phyloP scores from a whole-genome alignment of 352 stramenopile species.

The Phytophthora hybrid region DNA sequence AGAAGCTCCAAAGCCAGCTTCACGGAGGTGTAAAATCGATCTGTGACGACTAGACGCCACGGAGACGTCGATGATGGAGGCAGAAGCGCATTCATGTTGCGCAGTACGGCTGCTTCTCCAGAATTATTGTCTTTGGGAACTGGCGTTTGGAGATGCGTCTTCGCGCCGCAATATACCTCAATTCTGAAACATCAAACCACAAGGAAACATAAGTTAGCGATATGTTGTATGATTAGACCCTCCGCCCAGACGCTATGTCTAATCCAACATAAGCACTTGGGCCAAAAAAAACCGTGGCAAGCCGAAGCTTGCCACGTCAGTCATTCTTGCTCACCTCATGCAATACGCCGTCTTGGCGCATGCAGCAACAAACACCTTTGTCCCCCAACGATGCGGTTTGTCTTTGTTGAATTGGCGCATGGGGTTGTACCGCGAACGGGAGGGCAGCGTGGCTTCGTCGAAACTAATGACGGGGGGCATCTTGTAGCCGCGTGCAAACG shows the following conservation, averaged over 20 bases:
- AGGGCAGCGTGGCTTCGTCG: not conserved
- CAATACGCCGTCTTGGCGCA: not conserved
- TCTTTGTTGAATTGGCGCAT: not conserved
- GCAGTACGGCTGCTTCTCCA: conserved; percentile 1
- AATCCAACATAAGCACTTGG: not conserved
- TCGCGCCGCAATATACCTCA: conserved; percentile 9
- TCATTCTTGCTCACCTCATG: not conserved
- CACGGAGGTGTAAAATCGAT: conserved; percentile 1
- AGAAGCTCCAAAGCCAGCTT: conserved; percentile 9
- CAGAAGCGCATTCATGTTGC: conserved; percentile 11
- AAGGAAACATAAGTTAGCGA: not conserved
- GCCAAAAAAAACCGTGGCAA: not conserved
- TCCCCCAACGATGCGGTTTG: not conserved
- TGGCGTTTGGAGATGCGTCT: not conserved
- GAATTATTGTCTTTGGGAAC: conserved; percentile 13
- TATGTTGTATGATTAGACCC: not conserved
- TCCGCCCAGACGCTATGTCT: not conserved
- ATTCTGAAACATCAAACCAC: not conserved
- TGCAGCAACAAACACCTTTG: not conserved
- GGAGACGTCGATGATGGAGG: not conserved
- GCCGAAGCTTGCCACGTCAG: not conserved
- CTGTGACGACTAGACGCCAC: conserved; percentile 2
- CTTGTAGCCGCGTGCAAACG: conserved; percentile 4
- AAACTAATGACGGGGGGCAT: not conserved
- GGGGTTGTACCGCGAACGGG: conserved; percentile 3